Conservation (phyloP, 2,329 filamentous ascomycete genomes). For the Amauroascus verrucosus region DNA sequence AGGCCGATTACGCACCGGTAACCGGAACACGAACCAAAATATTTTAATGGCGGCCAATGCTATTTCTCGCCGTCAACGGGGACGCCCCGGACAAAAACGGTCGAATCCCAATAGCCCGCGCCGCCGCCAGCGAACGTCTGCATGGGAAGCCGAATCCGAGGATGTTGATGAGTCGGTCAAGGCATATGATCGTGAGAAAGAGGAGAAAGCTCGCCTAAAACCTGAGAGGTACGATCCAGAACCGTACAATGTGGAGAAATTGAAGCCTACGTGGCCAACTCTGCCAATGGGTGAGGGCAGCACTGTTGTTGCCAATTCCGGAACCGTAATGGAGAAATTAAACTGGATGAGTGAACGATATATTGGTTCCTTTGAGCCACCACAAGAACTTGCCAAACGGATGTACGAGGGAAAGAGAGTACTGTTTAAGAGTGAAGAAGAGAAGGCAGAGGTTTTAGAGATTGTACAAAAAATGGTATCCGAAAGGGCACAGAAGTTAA, state of each 20-base stretch:
- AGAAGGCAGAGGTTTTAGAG: slow-evolving; percentile 29
- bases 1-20: not conserved
- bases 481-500: slow-evolving; percentile 26
- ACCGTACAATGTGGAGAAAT: slow-evolving; percentile 23
- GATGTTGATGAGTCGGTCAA: slow-evolving; percentile 22
- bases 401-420: slow-evolving; percentile 31
- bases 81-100: not conserved
- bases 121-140: not conserved
- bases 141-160: not conserved
- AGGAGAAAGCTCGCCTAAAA: slow-evolving; percentile 23
- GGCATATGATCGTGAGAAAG: slow-evolving; percentile 24
- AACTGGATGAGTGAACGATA: slow-evolving; percentile 28
- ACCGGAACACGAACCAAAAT: not conserved
- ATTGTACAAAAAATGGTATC: slow-evolving; percentile 29
- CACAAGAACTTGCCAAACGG: slow-evolving; percentile 29
- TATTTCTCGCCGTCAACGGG: not conserved
- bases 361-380: slow-evolving; percentile 28
- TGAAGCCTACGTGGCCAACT: slow-evolving; percentile 33
- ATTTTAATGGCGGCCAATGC: slow-evolving; percentile 2
- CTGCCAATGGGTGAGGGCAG: slow-evolving; percentile 25
- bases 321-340: slow-evolving; percentile 29
- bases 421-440: slow-evolving; percentile 29
- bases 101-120: not conserved
- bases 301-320: slow-evolving; percentile 18
- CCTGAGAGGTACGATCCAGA: slow-evolving; percentile 30